A percentile compares a stretch with the other conserved stretches of the same genome.
Evolutionary conservation across 345 rosid species (phyloP).

Genomic region (thale cress (Arabidopsis thaliana)): TAIR10.1 NC_003070.9:20892501-20893000

Average conservation of each 20-base stretch:
- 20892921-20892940: constrained; percentile 60
- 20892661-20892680: not conserved
- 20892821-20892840: not conserved
- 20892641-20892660: constrained; percentile 5
- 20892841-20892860: constrained; percentile 24
- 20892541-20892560: not conserved
- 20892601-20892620: too few relatives aligned
- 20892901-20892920: constrained; percentile 69
- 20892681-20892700: not conserved
- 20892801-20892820: constrained; percentile 26
- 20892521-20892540: constrained; percentile 5
- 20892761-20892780: not conserved
- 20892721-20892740: too few relatives aligned
- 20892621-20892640: not conserved
- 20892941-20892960: constrained; percentile 38
- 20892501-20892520: constrained; percentile 3
- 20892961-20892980: constrained; percentile 54
- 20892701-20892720: not conserved
- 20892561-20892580: not conserved
- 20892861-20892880: constrained; percentile 61
- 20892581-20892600: not conserved
- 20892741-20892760: too few relatives aligned
- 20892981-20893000: constrained; percentile 57
- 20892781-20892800: not conserved
- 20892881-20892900: constrained; percentile 76